Conservation (phyloP, 2,329 filamentous ascomycete species). For the Alternaria triticina region DNA sequence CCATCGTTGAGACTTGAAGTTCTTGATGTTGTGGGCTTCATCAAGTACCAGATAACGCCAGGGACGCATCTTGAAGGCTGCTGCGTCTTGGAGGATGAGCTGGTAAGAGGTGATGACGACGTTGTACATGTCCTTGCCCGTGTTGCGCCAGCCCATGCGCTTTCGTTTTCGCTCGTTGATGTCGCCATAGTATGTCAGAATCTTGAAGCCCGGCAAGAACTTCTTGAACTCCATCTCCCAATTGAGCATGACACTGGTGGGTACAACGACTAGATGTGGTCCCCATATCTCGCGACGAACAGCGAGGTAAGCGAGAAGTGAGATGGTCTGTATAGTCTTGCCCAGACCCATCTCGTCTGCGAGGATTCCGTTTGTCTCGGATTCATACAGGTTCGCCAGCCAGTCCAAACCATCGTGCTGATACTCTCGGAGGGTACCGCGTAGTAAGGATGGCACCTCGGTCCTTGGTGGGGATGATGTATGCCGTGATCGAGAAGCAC, state of each 20-base stretch:
- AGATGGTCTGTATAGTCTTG: constrained; percentile 98
- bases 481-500: constrained; percentile 32
- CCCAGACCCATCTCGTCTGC: constrained; percentile 98
- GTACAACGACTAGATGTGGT: constrained; percentile 92
- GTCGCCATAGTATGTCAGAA: constrained; percentile 93
- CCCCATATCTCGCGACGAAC: constrained; percentile 93
- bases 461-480: constrained; percentile 40
- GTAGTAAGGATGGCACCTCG: constrained; percentile 66
- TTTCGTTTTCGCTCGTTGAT: constrained; percentile 92
- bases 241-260: constrained; percentile 97
- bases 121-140: constrained; percentile 80
- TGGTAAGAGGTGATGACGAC: constrained; percentile 98
- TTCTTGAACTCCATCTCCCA: constrained; percentile 99
- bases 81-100: constrained; percentile 89
- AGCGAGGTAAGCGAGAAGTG: constrained; percentile 88
- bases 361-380: constrained; percentile 92
- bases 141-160: constrained; percentile 89
- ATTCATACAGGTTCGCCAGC: constrained; percentile 90
- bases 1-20: constrained; percentile 97
- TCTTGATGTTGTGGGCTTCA: constrained; percentile 99
- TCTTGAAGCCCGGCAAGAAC: constrained; percentile 97
- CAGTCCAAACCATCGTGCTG: constrained; percentile 97
- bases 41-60: constrained; percentile 99
- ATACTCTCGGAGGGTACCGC: constrained; percentile 91
- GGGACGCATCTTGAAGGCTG: constrained; percentile 86